Evolutionary conservation across 805 yeast genomes (phyloP).

Genomic region (Hanseniaspora guilliermondii): DNA sequence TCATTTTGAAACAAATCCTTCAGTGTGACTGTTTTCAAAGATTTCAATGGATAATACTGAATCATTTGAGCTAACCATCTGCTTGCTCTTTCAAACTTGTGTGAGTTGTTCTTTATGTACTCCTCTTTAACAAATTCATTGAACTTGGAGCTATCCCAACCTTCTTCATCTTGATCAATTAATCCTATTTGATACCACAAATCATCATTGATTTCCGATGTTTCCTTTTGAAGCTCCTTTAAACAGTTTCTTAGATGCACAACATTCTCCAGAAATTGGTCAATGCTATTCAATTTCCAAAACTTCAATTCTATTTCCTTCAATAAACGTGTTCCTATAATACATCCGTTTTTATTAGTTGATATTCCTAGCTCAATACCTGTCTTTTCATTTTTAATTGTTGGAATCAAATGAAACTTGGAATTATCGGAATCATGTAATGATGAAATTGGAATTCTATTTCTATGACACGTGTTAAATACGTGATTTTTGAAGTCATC

Average conservation of each 20-base stretch:
- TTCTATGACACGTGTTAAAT: slow-evolving; percentile 39
- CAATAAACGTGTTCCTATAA: slow-evolving; percentile 65
- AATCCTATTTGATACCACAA: slow-evolving; percentile 21
- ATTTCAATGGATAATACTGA: slow-evolving; percentile 71
- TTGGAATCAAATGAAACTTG: slow-evolving; percentile 64
- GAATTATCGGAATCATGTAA: slow-evolving; percentile 61
- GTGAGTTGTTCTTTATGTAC: slow-evolving; percentile 41
- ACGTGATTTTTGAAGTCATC: slow-evolving; percentile 31
- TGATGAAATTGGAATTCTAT: slow-evolving; percentile 73
- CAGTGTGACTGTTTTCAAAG: slow-evolving; percentile 47
- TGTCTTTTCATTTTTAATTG: slow-evolving; percentile 41
- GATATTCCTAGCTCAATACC: slow-evolving; percentile 68
- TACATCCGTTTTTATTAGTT: slow-evolving; percentile 82
- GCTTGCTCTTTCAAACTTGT: slow-evolving; percentile 44
- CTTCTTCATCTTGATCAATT: slow-evolving; percentile 51
- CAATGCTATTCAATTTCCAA: slow-evolving; percentile 49
- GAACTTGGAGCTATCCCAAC: slow-evolving; percentile 44
- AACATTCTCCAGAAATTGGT: slow-evolving; percentile 52
- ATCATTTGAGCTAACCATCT: slow-evolving; percentile 84
- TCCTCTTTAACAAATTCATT: slow-evolving; percentile 42
- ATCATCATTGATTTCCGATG: not conserved
- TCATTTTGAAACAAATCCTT: slow-evolving; percentile 24
- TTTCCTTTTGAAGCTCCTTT: slow-evolving; percentile 28
- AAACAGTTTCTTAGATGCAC: slow-evolving; percentile 45
- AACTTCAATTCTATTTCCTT: slow-evolving; percentile 55